These are phyloP conservation scores for Cyberlindnera euphorbiiphila DNA, from an alignment of 805 yeast genomes.

Conservation along the genomic window DNA sequence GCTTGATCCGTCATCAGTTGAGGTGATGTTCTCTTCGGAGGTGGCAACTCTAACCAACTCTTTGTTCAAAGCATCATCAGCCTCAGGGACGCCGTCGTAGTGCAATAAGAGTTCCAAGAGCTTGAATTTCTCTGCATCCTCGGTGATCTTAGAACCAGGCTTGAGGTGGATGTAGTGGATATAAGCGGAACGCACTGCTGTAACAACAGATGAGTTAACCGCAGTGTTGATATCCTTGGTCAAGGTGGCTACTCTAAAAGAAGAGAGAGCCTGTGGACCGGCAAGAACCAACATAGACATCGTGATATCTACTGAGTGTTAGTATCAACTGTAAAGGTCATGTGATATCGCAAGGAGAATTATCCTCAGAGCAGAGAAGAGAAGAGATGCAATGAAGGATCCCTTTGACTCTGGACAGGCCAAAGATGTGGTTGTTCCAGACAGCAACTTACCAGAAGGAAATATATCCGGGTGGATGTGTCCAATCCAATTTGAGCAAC, in stretches of 20 bases:
- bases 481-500: constrained; percentile 12
- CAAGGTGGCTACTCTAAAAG: constrained; percentile 75
- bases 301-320: background rate
- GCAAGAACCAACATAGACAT: constrained; percentile 56
- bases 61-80: constrained; percentile 40
- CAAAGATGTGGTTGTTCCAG: too few relatives aligned
- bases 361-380: background rate
- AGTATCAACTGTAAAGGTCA: constrained; percentile 1
- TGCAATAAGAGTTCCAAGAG: constrained; percentile 61
- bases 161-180: constrained; percentile 75
- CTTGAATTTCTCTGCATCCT: constrained; percentile 35
- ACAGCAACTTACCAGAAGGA: constrained; percentile 1
- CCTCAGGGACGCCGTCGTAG: constrained; percentile 68
- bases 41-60: constrained; percentile 37
- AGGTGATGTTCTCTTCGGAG: constrained; percentile 28
- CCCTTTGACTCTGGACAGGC: constrained; percentile 6
- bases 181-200: constrained; percentile 67
- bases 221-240: constrained; percentile 67
- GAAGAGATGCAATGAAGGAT: background rate
- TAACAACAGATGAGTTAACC: constrained; percentile 60
- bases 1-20: constrained; percentile 42
- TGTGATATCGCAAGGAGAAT: too few relatives aligned
- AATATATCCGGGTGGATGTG: constrained; percentile 8
- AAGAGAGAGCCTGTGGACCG: constrained; percentile 89
- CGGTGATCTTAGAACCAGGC: constrained; percentile 22